These are phyloP conservation scores for Nitzschia sp. DNA, from an alignment of 108 stramenopile species.

Conservation along the genomic window DNA sequence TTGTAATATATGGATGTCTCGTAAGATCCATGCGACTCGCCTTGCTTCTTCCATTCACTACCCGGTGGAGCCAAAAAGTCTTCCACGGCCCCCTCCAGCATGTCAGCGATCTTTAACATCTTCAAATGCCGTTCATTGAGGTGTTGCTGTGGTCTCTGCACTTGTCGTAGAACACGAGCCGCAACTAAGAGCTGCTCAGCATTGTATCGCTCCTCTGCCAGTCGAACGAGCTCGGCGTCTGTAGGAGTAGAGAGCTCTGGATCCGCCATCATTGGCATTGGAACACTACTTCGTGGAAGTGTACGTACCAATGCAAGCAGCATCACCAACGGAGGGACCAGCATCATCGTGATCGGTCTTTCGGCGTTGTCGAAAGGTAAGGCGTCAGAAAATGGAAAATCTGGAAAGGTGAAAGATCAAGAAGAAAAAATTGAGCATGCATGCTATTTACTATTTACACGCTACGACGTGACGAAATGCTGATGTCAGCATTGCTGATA, in stretches of 20 bases:
- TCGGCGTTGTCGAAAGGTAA: too few relatives aligned
- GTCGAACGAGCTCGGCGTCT: conserved; percentile 24
- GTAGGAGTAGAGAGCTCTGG: background rate
- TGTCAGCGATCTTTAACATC: conserved; percentile 36
- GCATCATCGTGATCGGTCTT: too few relatives aligned
- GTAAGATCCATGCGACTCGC: conserved; percentile 51
- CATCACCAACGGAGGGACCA: background rate
- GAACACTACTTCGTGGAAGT: background rate
- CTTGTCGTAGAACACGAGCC: conserved; percentile 36
- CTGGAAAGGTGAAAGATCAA: too few relatives aligned
- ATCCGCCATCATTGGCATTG: background rate
- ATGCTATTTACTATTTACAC: too few relatives aligned
- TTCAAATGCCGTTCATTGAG: conserved; percentile 28
- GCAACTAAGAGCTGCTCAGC: conserved; percentile 45
- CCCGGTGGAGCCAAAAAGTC: conserved; percentile 32
- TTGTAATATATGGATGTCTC: conserved; percentile 76
- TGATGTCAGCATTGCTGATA: too few relatives aligned
- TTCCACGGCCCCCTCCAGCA: conserved; percentile 31
- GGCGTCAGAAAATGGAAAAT: too few relatives aligned
- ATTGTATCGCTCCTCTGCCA: conserved; percentile 16
- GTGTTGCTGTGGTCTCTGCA: background rate
- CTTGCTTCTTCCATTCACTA: conserved; percentile 63
- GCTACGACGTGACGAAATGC: too few relatives aligned
- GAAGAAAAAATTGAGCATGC: too few relatives aligned
- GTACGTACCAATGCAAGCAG: conserved; percentile 1